Base-by-base conservation (phyloP, 805 yeast genomes). In the Ogataea nakhonphanomensis region DNA sequence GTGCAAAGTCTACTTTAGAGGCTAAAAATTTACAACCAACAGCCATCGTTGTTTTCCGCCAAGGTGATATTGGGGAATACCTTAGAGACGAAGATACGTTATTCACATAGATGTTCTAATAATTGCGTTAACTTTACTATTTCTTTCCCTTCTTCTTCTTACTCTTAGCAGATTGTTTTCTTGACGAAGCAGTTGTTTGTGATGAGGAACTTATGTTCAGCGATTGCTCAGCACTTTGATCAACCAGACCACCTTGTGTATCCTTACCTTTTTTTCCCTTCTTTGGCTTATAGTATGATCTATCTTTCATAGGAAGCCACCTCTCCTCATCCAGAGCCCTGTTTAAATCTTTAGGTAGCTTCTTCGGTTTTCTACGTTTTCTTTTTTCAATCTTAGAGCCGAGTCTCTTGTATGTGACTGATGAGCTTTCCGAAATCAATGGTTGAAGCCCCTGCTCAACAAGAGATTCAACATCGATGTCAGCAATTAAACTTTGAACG, bases 71-170 rank as follows among this genome's bases (percentile, higher is more conserved):
- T 51, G 99, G 99, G 49, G 99, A 93, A 66, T 93, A 88, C 59
- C 73, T 93, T 59, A 89, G 99, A 76, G 98, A 93, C 57, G 99
- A 93, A 71, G 98, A 93, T 65, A 88, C 96, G 29, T 68, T 91
- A 51, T 91, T 91, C 59, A 86, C 96, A 20, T 89, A 70, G 56
- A 43, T 30, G 35, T 46, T 33, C 20, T 42, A 45, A 33, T 35
- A 33, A 23, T 34, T 34, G 31, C 38, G 39, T 33, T 40, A 35
- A 17, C 27, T 22, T 24, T 26, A 25, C 25, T 34, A 33, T 44
- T 54, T 52, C 36, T 48, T 57, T n/a, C 61, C 61, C 45, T 60
- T 61, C 54, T 57, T 58, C 48, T 57, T 59, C 29, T 49, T 52
- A 9, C n/a, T 28, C 40, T 58, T 59, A 21, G 53, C 44, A 11